A percentile compares a stretch with the other conserved stretches of the same genome.
Evolutionary conservation across 352 stramenopile species (phyloP).

Genomic region (Phytopythium chamaehyphon): DNA sequence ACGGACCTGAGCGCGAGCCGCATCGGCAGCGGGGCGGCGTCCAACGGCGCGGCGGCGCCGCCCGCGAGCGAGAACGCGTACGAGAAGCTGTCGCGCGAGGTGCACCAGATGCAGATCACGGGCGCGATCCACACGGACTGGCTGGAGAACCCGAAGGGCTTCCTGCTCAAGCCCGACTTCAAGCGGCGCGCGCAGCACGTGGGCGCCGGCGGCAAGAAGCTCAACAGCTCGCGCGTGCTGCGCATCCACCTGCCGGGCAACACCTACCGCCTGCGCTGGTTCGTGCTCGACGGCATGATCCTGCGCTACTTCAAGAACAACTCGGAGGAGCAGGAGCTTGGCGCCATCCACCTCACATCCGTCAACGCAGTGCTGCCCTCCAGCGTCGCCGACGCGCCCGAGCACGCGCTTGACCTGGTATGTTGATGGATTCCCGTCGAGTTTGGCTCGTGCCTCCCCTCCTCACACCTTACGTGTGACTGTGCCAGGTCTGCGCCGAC

Average conservation of each 20-base stretch:
- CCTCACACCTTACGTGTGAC: slow-evolving; percentile 5
- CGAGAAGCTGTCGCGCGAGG: slow-evolving; percentile 87
- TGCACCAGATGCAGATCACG: slow-evolving; percentile 88
- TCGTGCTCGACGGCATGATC: slow-evolving; percentile 88
- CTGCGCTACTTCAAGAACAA: slow-evolving; percentile 86
- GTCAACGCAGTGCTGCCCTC: slow-evolving; percentile 85
- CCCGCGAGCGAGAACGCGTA: slow-evolving; percentile 73
- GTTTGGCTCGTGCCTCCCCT: neutral
- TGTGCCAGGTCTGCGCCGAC: slow-evolving; percentile 70
- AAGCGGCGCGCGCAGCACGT: slow-evolving; percentile 86
- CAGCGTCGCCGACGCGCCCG: slow-evolving; percentile 84
- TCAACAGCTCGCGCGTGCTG: slow-evolving; percentile 74
- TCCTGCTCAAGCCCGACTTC: slow-evolving; percentile 85
- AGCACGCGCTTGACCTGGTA: slow-evolving; percentile 82
- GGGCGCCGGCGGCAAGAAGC: slow-evolving; percentile 80
- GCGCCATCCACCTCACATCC: slow-evolving; percentile 83
- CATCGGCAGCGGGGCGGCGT: slow-evolving; percentile 31
- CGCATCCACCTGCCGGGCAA: slow-evolving; percentile 76
- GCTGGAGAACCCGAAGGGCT: slow-evolving; percentile 88
- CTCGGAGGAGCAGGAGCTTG: slow-evolving; percentile 83
- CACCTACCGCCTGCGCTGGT: slow-evolving; percentile 81
- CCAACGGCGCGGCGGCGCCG: slow-evolving; percentile 19
- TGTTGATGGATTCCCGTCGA: neutral
- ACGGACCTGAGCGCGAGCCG: slow-evolving; percentile 48
- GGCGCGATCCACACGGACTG: slow-evolving; percentile 87